A percentile compares a stretch with the other conserved stretches of the same genome.
Evolutionary conservation across 2,329 filamentous ascomycete species (phyloP).

Genomic region (Coniochaeta sp.): DNA sequence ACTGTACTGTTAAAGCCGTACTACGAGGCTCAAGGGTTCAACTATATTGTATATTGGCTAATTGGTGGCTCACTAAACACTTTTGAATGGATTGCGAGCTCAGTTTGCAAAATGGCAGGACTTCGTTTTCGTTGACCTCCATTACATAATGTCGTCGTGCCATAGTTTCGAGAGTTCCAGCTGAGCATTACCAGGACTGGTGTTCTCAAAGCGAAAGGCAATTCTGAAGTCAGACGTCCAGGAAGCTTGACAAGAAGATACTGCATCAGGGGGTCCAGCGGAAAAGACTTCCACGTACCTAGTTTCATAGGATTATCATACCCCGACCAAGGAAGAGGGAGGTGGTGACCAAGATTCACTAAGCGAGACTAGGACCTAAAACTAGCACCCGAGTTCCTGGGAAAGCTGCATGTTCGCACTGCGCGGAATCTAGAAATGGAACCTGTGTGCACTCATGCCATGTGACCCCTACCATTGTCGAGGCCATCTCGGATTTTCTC

Average conservation of each 20-base stretch:
- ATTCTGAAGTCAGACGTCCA: too few species aligned
- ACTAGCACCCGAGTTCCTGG: background rate
- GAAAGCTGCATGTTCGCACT: background rate
- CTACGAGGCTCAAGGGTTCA: constrained; percentile 31
- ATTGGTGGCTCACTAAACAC: constrained; percentile 3
- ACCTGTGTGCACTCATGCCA: background rate
- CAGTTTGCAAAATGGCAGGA: too few species aligned
- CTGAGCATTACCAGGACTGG: too few species aligned
- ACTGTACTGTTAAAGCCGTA: constrained; percentile 27
- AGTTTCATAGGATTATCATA: background rate
- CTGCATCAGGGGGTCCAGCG: too few species aligned
- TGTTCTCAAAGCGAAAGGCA: too few species aligned
- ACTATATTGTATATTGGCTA: constrained; percentile 35
- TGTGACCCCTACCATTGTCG: background rate
- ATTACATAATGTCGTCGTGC: too few species aligned
- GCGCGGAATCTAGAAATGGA: background rate
- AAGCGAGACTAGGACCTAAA: background rate
- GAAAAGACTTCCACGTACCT: background rate
- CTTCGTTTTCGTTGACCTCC: too few species aligned
- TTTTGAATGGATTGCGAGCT: too few species aligned
- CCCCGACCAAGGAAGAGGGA: background rate
- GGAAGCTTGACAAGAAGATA: too few species aligned
- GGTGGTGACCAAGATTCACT: background rate
- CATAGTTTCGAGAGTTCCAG: too few species aligned
- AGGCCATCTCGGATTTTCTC: background rate